Base-by-base conservation (phyloP, 2,329 filamentous ascomycete genomes). In the Ophiocordyceps camponoti-leonardi region DNA sequence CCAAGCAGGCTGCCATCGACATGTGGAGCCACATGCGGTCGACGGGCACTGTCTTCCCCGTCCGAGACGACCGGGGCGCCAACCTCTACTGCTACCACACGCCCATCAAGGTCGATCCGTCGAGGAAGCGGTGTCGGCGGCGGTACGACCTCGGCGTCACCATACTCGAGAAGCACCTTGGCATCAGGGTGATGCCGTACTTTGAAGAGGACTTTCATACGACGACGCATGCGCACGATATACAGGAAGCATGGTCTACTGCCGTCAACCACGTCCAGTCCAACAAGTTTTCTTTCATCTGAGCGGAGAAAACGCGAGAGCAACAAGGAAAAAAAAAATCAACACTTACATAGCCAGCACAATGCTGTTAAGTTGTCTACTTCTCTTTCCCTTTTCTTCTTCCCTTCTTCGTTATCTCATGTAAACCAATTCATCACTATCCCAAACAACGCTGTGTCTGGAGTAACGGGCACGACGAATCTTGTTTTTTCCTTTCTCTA, bases 191-290 rank as follows among this genome's bases (percentile, higher is more conserved):
- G 10, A 51, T 61, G 12, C 57, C 63, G 3, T 67, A 68, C 48
- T 68, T 66, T 47, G 65, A 67, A 42, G 66, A 67, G 47, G 64
- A 68, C 45, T 65, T 66, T 50, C 66, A 68, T 42, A 62, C 58
- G 3, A 55, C 57, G 8, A 57, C 64, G 41, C 65, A 68, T 46
- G 62, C 58, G 4, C 54, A 55, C 7, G 62, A 66, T 19, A 48
- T 60, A 6, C 58, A 61, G 40, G 60, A 63, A 37, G 56, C 62
- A 8, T 65, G 61, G 62, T 60, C 60, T 6, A 54, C 60, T 10
- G 61, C 59, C n/a, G 56, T 63, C 49, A 45, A 52, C 35, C 50
- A 56, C 40, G 53, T 59, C 52, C 50, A 45, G 28, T 22, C 53
- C 35, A 47, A 47, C 23, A 58, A 54, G 46, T 63, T 59, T 54